These are phyloP conservation scores for Saccharomycopsis malanga DNA, from an alignment of 805 yeast genomes.

Conservation along the genomic window DNA sequence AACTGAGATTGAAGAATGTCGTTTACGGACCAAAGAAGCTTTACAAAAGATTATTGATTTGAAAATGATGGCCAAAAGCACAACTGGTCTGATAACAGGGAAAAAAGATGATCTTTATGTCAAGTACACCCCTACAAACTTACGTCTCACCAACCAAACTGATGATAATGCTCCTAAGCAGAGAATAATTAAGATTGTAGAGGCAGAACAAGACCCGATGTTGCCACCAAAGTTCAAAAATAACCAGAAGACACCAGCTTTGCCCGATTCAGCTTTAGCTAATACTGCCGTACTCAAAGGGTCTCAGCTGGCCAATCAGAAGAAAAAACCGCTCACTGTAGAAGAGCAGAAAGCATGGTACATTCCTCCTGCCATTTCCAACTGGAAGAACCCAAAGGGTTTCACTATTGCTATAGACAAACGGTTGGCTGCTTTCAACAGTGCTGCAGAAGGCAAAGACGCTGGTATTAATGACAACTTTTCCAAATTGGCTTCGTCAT, in stretches of 20 bases:
- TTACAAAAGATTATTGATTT: constrained; percentile 10
- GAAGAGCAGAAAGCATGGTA: constrained; percentile 77
- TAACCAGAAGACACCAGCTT: constrained; percentile 63
- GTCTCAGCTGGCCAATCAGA: constrained; percentile 39
- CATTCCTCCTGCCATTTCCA: constrained; percentile 86
- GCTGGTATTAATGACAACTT: constrained; percentile 48
- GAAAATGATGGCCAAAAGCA: background rate
- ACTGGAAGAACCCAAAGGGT: constrained; percentile 94
- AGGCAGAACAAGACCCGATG: constrained; percentile 72
- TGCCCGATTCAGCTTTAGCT: constrained; percentile 39
- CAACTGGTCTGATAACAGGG: background rate
- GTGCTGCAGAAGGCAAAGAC: constrained; percentile 31
- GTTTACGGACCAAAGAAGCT: constrained; percentile 9
- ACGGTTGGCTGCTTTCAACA: constrained; percentile 53
- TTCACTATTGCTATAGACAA: constrained; percentile 76
- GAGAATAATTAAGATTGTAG: constrained; percentile 58
- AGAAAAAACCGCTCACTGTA: constrained; percentile 40
- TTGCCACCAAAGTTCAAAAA: constrained; percentile 70
- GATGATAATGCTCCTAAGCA: constrained; percentile 16
- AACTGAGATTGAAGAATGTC: constrained; percentile 10
- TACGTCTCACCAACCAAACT: background rate
- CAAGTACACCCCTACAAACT: constrained; percentile 15
- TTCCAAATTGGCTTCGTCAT: constrained; percentile 59
- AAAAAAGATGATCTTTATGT: constrained; percentile 7
- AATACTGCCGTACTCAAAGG: constrained; percentile 61